phyloP scores from a whole-genome alignment of 768 basidiomycete genomes.

The Rhodotorula graminis region DNA sequence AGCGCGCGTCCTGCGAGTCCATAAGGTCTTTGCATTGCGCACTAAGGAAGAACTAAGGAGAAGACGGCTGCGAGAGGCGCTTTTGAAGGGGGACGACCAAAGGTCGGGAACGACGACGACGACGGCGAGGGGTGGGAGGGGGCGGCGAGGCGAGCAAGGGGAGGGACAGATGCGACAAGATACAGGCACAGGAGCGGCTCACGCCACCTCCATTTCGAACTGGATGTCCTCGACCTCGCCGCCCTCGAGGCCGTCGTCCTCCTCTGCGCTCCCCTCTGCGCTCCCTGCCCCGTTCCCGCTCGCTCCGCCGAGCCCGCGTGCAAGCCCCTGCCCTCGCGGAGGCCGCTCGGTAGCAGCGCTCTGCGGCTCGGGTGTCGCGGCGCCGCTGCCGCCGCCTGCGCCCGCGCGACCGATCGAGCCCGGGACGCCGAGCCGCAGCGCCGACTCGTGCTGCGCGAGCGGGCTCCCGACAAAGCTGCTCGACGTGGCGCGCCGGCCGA shows the following conservation, averaged over 20 bases:
- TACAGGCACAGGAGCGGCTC: background rate
- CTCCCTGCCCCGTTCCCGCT: background rate
- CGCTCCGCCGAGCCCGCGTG: background rate
- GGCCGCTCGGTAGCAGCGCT: background rate
- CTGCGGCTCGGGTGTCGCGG: background rate
- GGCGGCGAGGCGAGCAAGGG: too few relatives aligned
- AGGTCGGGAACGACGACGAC: too few relatives aligned
- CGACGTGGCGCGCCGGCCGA: too few relatives aligned
- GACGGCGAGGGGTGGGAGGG: too few relatives aligned
- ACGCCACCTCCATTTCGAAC: constrained; percentile 10
- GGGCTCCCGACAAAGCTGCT: too few relatives aligned
- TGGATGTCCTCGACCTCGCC: background rate
- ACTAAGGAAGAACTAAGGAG: too few relatives aligned
- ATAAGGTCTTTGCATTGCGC: too few relatives aligned
- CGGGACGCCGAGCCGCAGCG: background rate
- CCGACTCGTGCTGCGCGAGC: too few relatives aligned
- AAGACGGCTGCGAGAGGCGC: too few relatives aligned
- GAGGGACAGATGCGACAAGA: too few relatives aligned
- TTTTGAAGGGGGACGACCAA: too few relatives aligned
- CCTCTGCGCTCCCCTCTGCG: background rate
- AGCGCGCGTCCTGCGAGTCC: too few relatives aligned
- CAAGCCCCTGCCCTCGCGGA: background rate
- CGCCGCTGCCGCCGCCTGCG: background rate
- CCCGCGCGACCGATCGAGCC: background rate
- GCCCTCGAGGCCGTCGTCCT: background rate